A percentile compares a stretch with the other conserved stretches of the same genome.
These are phyloP conservation scores for Lasiodiplodia theobromae DNA, from an alignment of 2,329 filamentous ascomycete genomes.

Conservation along the genomic window DNA sequence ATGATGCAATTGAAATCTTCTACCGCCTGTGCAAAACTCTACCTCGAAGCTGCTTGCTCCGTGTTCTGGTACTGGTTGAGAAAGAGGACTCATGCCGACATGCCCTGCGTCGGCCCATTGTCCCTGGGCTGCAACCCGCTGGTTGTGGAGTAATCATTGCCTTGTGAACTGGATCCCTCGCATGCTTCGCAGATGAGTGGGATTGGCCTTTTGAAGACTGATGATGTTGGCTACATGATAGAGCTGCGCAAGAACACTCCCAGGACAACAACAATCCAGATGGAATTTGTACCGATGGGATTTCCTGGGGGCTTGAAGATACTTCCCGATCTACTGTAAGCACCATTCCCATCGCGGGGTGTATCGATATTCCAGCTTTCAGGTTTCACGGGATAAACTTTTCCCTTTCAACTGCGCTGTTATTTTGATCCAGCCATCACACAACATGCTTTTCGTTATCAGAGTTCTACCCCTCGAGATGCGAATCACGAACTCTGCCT, in stretches of 20 bases:
- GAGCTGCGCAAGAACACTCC: too few species aligned
- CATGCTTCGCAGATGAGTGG: not conserved
- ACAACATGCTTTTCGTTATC: too few species aligned
- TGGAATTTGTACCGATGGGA: too few species aligned
- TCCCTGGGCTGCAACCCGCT: not conserved
- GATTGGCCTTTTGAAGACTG: not conserved
- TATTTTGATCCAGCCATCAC: too few species aligned
- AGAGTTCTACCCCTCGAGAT: too few species aligned
- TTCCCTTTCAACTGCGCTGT: too few species aligned
- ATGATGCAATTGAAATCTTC: not conserved
- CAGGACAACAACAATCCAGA: not conserved
- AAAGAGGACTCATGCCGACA: not conserved
- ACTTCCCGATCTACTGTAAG: too few species aligned
- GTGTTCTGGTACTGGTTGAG: not conserved
- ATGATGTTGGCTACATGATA: not conserved
- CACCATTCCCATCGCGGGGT: too few species aligned
- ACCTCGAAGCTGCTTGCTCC: not conserved
- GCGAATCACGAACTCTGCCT: not conserved
- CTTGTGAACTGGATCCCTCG: not conserved
- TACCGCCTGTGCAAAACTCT: not conserved
- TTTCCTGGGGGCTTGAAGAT: too few species aligned
- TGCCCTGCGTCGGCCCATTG: not conserved
- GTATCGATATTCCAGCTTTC: too few species aligned
- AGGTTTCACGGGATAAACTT: too few species aligned
- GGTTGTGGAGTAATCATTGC: not conserved